phyloP scores from a whole-genome alignment of 2,329 filamentous ascomycete genomes.

The Aureobasidium sp. region DNA sequence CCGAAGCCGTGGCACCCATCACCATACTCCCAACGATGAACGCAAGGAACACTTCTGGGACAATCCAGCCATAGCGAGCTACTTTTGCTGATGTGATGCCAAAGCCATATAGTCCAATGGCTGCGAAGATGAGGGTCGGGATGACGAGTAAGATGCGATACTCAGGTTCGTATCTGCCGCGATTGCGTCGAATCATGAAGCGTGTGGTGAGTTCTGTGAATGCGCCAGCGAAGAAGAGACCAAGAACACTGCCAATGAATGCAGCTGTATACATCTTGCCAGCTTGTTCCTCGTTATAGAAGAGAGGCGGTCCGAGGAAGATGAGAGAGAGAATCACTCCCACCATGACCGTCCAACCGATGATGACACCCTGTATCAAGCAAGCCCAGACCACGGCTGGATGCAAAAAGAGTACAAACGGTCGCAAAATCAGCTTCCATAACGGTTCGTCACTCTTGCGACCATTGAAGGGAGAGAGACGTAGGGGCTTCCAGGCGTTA shows the following conservation, averaged over 20 bases:
- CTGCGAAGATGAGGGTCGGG: conserved; percentile 71
- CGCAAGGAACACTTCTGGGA: conserved; percentile 75
- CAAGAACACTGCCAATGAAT: conserved; percentile 73
- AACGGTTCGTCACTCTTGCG: conserved; percentile 74
- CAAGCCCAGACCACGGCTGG: conserved; percentile 77
- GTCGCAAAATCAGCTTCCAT: conserved; percentile 58
- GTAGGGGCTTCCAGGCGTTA: conserved; percentile 36
- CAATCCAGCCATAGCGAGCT: conserved; percentile 58
- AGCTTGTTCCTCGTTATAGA: conserved; percentile 71
- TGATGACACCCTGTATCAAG: conserved; percentile 80
- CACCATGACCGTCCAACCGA: conserved; percentile 94
- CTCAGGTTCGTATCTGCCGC: conserved; percentile 82
- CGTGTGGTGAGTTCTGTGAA: conserved; percentile 67
- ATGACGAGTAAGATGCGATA: conserved; percentile 78
- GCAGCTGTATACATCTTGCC: conserved; percentile 84
- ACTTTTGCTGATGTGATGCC: conserved; percentile 62
- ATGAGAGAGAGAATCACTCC: conserved; percentile 75
- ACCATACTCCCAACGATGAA: conserved; percentile 87
- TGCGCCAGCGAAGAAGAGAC: conserved; percentile 67
- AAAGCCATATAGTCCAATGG: conserved; percentile 77
- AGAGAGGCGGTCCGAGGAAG: conserved; percentile 73
- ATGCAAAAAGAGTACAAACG: conserved; percentile 75
- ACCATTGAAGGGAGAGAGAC: conserved; percentile 66
- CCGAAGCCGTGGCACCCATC: conserved; percentile 76
- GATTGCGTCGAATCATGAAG: conserved; percentile 64